phyloP scores from a whole-genome alignment of 768 basidiomycete species.

The Myochromella boudieri region DNA sequence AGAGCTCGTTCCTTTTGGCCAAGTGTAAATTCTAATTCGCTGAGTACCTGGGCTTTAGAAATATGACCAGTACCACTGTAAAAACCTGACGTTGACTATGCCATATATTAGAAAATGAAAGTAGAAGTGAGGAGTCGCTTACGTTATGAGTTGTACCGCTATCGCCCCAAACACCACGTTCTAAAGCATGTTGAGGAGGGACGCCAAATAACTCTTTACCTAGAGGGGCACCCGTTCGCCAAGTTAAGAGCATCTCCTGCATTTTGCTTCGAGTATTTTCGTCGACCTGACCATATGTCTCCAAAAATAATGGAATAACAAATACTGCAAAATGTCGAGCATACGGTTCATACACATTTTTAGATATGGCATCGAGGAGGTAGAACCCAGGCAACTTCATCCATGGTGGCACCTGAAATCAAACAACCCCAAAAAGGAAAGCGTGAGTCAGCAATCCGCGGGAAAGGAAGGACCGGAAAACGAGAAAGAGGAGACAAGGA shows the following conservation, averaged over 20 bases:
- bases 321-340: conserved; percentile 80
- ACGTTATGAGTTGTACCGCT: conserved; percentile 42
- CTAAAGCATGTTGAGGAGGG: conserved; percentile 78
- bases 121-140: conserved; percentile 23
- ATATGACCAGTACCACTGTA: conserved; percentile 47
- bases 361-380: conserved; percentile 93
- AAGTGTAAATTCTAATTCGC: conserved; percentile 80
- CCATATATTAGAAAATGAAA: conserved; percentile 8
- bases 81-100: conserved; percentile 29
- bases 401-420: conserved; percentile 75
- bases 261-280: conserved; percentile 85
- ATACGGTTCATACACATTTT: conserved; percentile 94
- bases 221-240: conserved; percentile 83
- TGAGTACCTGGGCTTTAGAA: conserved; percentile 76
- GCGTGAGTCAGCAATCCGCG: conserved; percentile 73
- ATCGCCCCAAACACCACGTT: conserved; percentile 79
- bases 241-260: conserved; percentile 97
- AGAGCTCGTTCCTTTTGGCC: conserved; percentile 76
- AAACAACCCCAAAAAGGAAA: conserved; percentile 35
- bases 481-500: conserved; percentile 20
- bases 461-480: conserved; percentile 27
- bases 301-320: conserved; percentile 82
- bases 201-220: conserved; percentile 85
- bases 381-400: conserved; percentile 95
- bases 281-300: conserved; percentile 87